Evolutionary conservation across 805 yeast species (phyloP).

Genomic region (Starmerella floricola): DNA sequence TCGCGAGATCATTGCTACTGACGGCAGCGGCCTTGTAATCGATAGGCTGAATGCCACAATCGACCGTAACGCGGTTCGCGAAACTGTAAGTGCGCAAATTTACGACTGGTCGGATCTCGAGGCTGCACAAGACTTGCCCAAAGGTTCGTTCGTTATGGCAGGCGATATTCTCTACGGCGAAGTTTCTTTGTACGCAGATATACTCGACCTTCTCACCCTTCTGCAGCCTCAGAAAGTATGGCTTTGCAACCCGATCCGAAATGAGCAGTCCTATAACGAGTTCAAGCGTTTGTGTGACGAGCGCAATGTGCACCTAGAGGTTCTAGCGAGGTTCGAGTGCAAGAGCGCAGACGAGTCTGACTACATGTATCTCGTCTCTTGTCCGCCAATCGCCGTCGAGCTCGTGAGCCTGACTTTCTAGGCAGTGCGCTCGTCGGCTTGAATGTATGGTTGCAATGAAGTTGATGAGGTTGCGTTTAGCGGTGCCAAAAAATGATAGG

Average conservation of each 20-base stretch:
- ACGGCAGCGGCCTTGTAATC: constrained; percentile 12
- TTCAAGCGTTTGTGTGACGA: constrained; percentile 9
- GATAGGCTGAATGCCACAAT: constrained; percentile 1
- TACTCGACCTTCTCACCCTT: constrained; percentile 4
- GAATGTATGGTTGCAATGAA: not conserved
- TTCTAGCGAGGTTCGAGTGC: constrained; percentile 2
- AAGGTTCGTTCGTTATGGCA: constrained; percentile 7
- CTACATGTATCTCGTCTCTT: constrained; percentile 14
- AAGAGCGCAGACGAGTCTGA: constrained; percentile 8
- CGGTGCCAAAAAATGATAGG: no score
- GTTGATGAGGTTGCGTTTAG: no score
- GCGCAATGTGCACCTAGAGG: not conserved
- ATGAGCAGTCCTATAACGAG: constrained; percentile 6
- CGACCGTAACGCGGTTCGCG: not conserved
- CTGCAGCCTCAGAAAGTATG: constrained; percentile 6
- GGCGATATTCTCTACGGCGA: constrained; percentile 19
- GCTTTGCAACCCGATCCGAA: constrained; percentile 16
- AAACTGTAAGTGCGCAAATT: not conserved
- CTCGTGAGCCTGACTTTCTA: constrained; percentile 5
- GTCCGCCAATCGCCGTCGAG: constrained; percentile 18
- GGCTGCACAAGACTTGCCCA: constrained; percentile 7
- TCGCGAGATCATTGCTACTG: constrained; percentile 7
- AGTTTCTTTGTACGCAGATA: constrained; percentile 1
- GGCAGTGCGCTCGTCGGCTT: not conserved
- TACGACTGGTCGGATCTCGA: constrained; percentile 15